These are phyloP conservation scores for Eremochloa ophiuroides DNA, from an alignment of 176 grass and related monocot genomes.

Conservation along the genomic window DNA sequence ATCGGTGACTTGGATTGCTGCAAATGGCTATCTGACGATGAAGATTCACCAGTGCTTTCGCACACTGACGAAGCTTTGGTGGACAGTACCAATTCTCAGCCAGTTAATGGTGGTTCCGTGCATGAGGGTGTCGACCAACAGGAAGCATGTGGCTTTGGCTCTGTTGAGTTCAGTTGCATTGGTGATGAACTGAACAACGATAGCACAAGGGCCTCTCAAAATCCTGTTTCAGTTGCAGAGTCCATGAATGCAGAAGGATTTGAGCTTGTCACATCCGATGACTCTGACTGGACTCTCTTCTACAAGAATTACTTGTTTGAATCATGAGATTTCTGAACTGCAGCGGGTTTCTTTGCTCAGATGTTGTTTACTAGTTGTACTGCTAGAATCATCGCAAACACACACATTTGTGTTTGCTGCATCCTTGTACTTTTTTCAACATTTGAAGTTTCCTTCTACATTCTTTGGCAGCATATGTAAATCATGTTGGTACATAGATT, in stretches of 20 bases:
- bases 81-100: slow-evolving; percentile 5
- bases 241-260: slow-evolving; percentile 75
- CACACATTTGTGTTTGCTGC: slow-evolving; percentile 11
- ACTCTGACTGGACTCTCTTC: slow-evolving; percentile 82
- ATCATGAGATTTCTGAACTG: slow-evolving; percentile 40
- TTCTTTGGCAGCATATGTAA: slow-evolving; percentile 29
- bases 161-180: slow-evolving; percentile 40
- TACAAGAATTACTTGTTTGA: slow-evolving; percentile 82
- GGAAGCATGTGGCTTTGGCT: slow-evolving; percentile 43
- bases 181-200: slow-evolving; percentile 20
- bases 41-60: slow-evolving; percentile 30
- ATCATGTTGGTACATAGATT: slow-evolving; percentile 30
- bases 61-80: neutral
- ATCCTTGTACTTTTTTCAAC: slow-evolving; percentile 31
- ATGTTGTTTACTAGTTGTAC: slow-evolving; percentile 39
- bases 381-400: slow-evolving; percentile 18
- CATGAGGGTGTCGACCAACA: slow-evolving; percentile 26
- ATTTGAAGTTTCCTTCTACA: slow-evolving; percentile 20
- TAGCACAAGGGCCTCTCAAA: neutral
- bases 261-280: slow-evolving; percentile 59
- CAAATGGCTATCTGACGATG: slow-evolving; percentile 80
- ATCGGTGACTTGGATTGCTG: slow-evolving; percentile 65
- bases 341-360: slow-evolving; percentile 15
- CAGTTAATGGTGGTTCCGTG: slow-evolving; percentile 2
- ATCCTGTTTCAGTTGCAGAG: slow-evolving; percentile 35